These are phyloP conservation scores for Juglanconis sp. DNA, from an alignment of 2,329 filamentous ascomycete species.

Conservation along the genomic window DNA sequence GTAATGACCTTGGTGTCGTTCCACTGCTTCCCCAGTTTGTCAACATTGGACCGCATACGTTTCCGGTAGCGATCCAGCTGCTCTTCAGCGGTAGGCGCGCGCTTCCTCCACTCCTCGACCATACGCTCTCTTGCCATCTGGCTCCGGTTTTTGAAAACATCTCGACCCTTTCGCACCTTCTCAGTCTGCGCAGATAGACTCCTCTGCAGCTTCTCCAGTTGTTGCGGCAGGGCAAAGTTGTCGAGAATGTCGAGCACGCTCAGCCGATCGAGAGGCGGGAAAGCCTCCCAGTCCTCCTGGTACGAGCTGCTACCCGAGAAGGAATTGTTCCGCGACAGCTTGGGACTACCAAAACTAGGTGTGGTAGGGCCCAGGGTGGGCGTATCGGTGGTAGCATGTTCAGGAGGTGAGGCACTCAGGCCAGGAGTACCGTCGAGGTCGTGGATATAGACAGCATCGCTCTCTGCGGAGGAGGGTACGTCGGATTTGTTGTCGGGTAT, in stretches of 20 bases:
- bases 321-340: constrained; percentile 72
- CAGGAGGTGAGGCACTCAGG: constrained; percentile 40
- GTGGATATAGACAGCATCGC: constrained; percentile 34
- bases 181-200: constrained; percentile 79
- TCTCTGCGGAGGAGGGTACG: constrained; percentile 35
- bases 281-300: constrained; percentile 82
- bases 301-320: constrained; percentile 84
- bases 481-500: constrained; percentile 37
- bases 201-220: constrained; percentile 85
- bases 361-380: constrained; percentile 46
- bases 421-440: constrained; percentile 41
- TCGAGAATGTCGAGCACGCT: constrained; percentile 92
- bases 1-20: constrained; percentile 87
- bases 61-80: constrained; percentile 87
- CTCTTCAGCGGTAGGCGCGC: constrained; percentile 83
- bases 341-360: constrained; percentile 42
- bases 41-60: constrained; percentile 85
- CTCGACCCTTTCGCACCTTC: constrained; percentile 77
- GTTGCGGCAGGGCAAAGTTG: constrained; percentile 85
- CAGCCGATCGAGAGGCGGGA: constrained; percentile 84
- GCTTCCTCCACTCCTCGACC: constrained; percentile 86
- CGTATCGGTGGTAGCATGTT: constrained; percentile 45
- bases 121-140: constrained; percentile 81
- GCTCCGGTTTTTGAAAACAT: constrained; percentile 73
- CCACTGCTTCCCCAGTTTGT: constrained; percentile 81